phyloP scores from a whole-genome alignment of 2,329 filamentous ascomycete genomes.

The Arthrobotrys entomopaga region DNA sequence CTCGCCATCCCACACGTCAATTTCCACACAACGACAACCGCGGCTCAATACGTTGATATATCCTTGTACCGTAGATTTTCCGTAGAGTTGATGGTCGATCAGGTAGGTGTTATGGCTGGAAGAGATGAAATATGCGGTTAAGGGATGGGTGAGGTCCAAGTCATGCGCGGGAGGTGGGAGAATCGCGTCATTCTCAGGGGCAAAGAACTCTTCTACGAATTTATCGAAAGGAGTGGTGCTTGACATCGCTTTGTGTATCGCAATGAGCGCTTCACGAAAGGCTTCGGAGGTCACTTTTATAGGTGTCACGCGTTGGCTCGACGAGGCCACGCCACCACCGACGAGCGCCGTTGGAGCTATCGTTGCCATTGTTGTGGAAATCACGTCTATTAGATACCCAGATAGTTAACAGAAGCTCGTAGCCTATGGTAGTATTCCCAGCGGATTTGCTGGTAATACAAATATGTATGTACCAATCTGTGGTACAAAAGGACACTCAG shows the following conservation, averaged over 20 bases:
- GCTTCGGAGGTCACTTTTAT: slow-evolving; percentile 50
- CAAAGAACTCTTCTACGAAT: slow-evolving; percentile 53
- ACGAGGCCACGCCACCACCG: slow-evolving; percentile 54
- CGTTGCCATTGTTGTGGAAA: slow-evolving; percentile 29
- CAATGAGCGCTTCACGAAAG: slow-evolving; percentile 53
- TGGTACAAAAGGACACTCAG: too few relatives aligned
- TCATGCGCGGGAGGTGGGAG: slow-evolving; percentile 63
- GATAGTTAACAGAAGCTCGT: too few relatives aligned
- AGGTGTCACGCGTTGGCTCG: slow-evolving; percentile 30
- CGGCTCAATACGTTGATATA: slow-evolving; percentile 72
- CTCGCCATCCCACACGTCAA: slow-evolving; percentile 76
- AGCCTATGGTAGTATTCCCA: too few relatives aligned
- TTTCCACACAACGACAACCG: slow-evolving; percentile 76
- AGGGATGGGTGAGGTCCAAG: slow-evolving; percentile 66
- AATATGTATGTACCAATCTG: too few relatives aligned
- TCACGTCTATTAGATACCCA: neutral
- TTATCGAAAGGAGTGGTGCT: slow-evolving; percentile 43
- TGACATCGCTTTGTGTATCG: slow-evolving; percentile 36
- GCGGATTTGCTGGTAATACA: neutral
- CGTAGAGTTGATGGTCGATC: slow-evolving; percentile 75
- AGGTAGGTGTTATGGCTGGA: slow-evolving; percentile 80
- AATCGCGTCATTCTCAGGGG: slow-evolving; percentile 51
- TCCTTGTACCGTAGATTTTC: slow-evolving; percentile 70
- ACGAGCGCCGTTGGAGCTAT: slow-evolving; percentile 33
- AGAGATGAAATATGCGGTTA: slow-evolving; percentile 77